A percentile compares a stretch with the other conserved stretches of the same genome.
Conservation (phyloP, 176 grass and related monocot genomes). For the Oryza coarctata region DNA sequence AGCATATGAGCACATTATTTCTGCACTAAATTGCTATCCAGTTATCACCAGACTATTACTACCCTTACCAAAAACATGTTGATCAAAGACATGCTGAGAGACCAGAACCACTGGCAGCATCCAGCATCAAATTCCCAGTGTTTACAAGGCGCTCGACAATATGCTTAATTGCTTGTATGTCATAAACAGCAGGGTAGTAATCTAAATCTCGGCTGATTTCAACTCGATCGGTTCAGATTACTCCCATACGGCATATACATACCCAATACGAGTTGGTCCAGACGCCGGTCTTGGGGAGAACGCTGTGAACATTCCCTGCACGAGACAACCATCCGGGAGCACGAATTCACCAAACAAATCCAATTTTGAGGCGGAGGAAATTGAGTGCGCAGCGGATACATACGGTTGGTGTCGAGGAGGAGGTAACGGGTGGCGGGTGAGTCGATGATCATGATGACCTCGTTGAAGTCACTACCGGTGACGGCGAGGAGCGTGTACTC, state of each 20-base stretch:
- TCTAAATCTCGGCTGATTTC: neutral
- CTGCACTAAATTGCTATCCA: neutral
- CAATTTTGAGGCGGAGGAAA: neutral
- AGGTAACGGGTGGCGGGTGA: conserved; percentile 58
- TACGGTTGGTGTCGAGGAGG: conserved; percentile 75
- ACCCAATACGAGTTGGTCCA: conserved; percentile 99
- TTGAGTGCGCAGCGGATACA: neutral
- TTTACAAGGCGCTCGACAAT: neutral
- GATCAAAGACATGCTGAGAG: neutral
- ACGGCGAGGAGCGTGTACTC: conserved; percentile 54
- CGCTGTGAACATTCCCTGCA: conserved; percentile 82
- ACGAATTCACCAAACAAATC: neutral
- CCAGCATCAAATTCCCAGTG: neutral
- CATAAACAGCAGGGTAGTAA: neutral
- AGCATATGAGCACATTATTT: neutral
- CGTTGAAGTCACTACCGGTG: conserved; percentile 60
- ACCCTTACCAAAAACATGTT: neutral
- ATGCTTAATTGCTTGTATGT: neutral
- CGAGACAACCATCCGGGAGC: neutral
- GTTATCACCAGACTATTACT: neutral
- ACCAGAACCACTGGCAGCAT: neutral
- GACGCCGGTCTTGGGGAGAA: conserved; percentile 63
- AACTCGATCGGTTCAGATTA: neutral
- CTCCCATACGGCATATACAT: neutral
- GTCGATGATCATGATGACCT: conserved; percentile 77